phyloP scores from a whole-genome alignment of 345 rosid species.

The Eucalyptus pumila region DNA sequence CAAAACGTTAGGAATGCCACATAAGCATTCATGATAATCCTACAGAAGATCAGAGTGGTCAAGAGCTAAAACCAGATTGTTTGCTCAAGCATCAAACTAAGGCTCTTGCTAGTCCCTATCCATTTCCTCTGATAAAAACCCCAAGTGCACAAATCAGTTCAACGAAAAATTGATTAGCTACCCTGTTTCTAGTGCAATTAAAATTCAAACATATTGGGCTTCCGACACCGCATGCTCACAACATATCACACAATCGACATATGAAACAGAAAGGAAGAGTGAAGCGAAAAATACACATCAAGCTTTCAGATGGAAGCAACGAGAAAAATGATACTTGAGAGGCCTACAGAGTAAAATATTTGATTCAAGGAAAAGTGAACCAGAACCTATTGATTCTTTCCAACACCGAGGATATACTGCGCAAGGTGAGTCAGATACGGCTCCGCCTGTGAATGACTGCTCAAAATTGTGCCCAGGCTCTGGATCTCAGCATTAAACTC shows the following conservation, averaged over 20 bases:
- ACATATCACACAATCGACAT: background rate
- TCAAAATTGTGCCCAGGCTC: slow-evolving; percentile 72
- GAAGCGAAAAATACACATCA: background rate
- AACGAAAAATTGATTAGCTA: background rate
- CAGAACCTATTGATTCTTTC: slow-evolving; percentile 24
- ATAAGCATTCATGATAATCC: background rate
- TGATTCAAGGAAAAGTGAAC: background rate
- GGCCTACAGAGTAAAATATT: background rate
- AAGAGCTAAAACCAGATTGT: background rate
- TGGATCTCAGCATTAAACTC: slow-evolving; percentile 82
- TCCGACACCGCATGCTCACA: background rate
- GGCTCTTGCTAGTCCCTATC: background rate
- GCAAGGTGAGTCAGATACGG: slow-evolving; percentile 97
- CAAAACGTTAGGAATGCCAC: background rate
- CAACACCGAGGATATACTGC: slow-evolving; percentile 77
- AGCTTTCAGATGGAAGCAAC: background rate
- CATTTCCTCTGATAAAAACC: background rate
- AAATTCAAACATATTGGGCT: background rate
- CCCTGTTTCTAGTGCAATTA: background rate
- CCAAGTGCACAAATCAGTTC: background rate
- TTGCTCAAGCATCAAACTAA: background rate
- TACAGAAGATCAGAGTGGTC: background rate
- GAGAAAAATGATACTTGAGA: background rate
- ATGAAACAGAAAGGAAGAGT: background rate
- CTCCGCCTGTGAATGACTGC: slow-evolving; percentile 78